Conservation (phyloP, 2,329 filamentous ascomycete genomes). For the Calycina herbarum region DNA sequence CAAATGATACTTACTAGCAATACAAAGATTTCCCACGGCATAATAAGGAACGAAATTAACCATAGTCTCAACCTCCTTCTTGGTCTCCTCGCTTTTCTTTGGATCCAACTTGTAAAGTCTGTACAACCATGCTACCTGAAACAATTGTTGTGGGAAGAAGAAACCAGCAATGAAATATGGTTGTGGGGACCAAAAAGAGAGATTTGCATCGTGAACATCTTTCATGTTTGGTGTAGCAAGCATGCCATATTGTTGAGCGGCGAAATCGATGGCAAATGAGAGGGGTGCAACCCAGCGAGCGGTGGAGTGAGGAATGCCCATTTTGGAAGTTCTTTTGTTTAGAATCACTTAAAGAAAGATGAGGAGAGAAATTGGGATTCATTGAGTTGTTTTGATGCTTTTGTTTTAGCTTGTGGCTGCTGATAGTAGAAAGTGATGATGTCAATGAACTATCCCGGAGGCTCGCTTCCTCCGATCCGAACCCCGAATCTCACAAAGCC, state of each 20-base stretch:
- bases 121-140: slow-evolving; percentile 59
- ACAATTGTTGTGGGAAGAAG: slow-evolving; percentile 61
- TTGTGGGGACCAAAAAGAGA: slow-evolving; percentile 59
- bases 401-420: background rate
- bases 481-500: no score
- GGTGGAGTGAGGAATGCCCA: slow-evolving; percentile 55
- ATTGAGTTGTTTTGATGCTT: background rate
- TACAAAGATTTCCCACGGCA: slow-evolving; percentile 56
- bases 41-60: slow-evolving; percentile 57
- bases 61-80: slow-evolving; percentile 48
- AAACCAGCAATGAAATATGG: slow-evolving; percentile 60
- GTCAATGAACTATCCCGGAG: slow-evolving; percentile 13
- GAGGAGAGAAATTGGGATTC: background rate
- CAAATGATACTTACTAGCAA: slow-evolving; percentile 47
- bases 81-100: slow-evolving; percentile 40
- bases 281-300: slow-evolving; percentile 54
- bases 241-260: slow-evolving; percentile 60
- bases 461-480: background rate
- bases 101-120: slow-evolving; percentile 51
- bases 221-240: slow-evolving; percentile 58
- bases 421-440: slow-evolving; percentile 7
- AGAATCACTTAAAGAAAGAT: background rate
- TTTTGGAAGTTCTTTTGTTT: slow-evolving; percentile 29
- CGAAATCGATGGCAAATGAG: slow-evolving; percentile 57
- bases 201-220: slow-evolving; percentile 56